A percentile compares a stretch with the other conserved stretches of the same genome.
Conservation (phyloP, 2,329 filamentous ascomycete species). For the Penicillium capsulatum region DNA sequence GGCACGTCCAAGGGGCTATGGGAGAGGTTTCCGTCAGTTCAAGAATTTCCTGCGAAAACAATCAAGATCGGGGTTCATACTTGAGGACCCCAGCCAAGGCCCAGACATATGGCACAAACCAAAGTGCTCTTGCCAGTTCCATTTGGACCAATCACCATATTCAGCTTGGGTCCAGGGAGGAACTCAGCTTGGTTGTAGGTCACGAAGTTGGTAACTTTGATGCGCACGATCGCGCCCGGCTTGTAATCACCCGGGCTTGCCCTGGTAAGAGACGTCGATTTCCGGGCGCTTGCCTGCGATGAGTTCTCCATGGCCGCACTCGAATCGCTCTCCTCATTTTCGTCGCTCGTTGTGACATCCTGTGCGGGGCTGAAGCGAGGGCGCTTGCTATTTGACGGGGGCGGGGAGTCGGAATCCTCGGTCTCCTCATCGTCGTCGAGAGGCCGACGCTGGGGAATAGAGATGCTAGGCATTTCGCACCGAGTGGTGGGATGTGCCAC, state of each 20-base stretch:
- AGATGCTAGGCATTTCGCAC: conserved; percentile 25
- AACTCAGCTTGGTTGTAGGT: conserved; percentile 93
- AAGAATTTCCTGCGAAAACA: neutral
- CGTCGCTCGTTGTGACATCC: neutral
- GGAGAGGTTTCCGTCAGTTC: neutral
- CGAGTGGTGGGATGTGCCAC: conserved; percentile 1
- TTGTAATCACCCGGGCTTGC: conserved; percentile 27
- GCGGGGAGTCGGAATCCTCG: conserved; percentile 18
- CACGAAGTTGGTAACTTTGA: conserved; percentile 83
- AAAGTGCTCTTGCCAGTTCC: conserved; percentile 96
- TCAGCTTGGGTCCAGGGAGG: conserved; percentile 82
- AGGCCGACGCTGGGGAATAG: conserved; percentile 28
- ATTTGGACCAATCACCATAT: conserved; percentile 99
- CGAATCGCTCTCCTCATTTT: conserved; percentile 3
- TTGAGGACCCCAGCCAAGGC: conserved; percentile 74
- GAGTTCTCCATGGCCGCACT: conserved; percentile 1
- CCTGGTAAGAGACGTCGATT: conserved; percentile 9
- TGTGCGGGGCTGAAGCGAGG: conserved; percentile 6
- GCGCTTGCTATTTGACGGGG: conserved; percentile 16
- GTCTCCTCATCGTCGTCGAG: conserved; percentile 13
- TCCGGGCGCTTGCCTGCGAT: conserved; percentile 1
- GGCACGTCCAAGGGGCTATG: conserved; percentile 74
- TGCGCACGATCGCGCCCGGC: conserved; percentile 82
- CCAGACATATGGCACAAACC: conserved; percentile 93
- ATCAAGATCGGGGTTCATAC: conserved; percentile 33